Percentiles rank a stretch among this genome's conserved stretches.
These are phyloP conservation scores for Trichoderma guizhouense DNA, from an alignment of 2,329 filamentous ascomycete genomes.

Conservation along the genomic window DNA sequence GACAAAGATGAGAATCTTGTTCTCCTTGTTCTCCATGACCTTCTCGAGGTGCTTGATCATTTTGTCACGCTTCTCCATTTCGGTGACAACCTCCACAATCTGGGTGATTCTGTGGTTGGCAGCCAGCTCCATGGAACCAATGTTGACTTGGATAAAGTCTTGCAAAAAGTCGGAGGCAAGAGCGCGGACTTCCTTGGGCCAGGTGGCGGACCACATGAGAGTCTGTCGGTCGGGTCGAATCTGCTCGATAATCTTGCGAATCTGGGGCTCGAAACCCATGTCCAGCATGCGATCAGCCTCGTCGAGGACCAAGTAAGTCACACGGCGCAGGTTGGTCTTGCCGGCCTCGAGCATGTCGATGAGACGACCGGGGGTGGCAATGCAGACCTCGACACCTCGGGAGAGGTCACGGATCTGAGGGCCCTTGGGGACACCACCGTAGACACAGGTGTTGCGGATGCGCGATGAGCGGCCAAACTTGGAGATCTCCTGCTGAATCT, in stretches of 20 bases:
- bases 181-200: conserved; percentile 97
- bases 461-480: conserved; percentile 98
- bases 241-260: conserved; percentile 96
- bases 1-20: conserved; percentile 95
- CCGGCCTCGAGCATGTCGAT: conserved; percentile 98
- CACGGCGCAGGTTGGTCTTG: conserved; percentile 95
- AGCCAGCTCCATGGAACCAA: conserved; percentile 91
- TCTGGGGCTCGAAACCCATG: conserved; percentile 99
- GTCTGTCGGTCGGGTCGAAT: conserved; percentile 98
- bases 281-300: conserved; percentile 99
- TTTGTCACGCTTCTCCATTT: conserved; percentile 95
- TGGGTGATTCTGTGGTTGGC: conserved; percentile 98
- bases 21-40: conserved; percentile 93
- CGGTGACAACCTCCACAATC: conserved; percentile 91
- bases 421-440: conserved; percentile 97
- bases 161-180: conserved; percentile 86
- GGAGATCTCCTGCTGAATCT: conserved; percentile 97
- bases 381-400: conserved; percentile 96
- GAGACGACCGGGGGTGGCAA: conserved; percentile 93
- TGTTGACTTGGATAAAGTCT: conserved; percentile 98
- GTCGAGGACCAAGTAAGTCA: conserved; percentile 96
- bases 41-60: conserved; percentile 98
- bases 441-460: conserved; percentile 98
- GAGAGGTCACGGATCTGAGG: conserved; percentile 93
- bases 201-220: conserved; percentile 99